Base-by-base conservation (phyloP, 2,329 filamentous ascomycete genomes). In the Aureobasidium namibiae region DNA sequence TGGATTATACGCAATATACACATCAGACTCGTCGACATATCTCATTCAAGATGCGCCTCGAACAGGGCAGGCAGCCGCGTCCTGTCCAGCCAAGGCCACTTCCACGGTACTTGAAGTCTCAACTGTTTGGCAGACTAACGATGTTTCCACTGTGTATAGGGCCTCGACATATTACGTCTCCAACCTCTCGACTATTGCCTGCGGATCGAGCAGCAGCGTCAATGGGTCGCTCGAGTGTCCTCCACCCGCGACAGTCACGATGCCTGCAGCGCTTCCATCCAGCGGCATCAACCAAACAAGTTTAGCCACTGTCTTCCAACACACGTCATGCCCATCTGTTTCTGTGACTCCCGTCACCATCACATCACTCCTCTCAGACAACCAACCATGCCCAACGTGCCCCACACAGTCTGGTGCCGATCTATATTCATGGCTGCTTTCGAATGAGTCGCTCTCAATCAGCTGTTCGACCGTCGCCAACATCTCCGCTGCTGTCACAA, bases 81-180 rank as follows among this genome's bases (percentile, higher is more conserved):
- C 42, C 4, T 57, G 54, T 18, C 52, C 52, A 2, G 26, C 52
- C 1, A 29, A 36, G 8, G 4, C 52, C 13, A 42, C 50, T 33
- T 54, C 50, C 10, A 56, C 52, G 52, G 52, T 56, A 36, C 36
- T 56, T 44, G 23, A 56, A 26, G n/a, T 34, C 18, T 56, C 52
- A 34, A 56, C 52, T 36, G 18, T 44, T 45, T 56, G 52, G 52
- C 52, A 45, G 18, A 56, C 52, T 56, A 56, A 54, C 50, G 26
- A 36, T 45, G 31, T 57, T 33, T 57, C 54, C 21, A 57, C 54
- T 39, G 54, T 57, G 41, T 57, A 57, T 24, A 57, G 54, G 10
- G 46, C 54, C 42, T 57, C 54, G 2, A 57, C 54, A 57, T 57
- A 46, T 23, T 57, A 57, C n/a, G 38, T 57, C 21, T 57, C 54